phyloP scores from a whole-genome alignment of 129 eudicot species.

The Sambucus nigra region DNA sequence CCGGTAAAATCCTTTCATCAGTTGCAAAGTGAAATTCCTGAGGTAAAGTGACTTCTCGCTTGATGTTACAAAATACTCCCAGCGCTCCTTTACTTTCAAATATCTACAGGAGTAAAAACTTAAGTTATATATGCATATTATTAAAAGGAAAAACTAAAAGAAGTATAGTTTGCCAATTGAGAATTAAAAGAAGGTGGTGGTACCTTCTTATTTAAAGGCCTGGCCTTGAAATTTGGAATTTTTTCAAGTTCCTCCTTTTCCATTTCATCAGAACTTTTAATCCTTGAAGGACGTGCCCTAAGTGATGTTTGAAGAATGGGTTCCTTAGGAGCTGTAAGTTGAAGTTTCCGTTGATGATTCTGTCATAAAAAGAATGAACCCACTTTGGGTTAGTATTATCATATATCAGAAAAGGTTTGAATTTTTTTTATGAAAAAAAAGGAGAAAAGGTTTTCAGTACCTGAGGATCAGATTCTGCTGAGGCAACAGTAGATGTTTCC shows the following conservation, averaged over 20 bases:
- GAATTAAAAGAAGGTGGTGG: neutral
- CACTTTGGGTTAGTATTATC: neutral
- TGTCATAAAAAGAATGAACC: conserved; percentile 16
- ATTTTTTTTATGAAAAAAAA: neutral
- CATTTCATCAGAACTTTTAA: conserved; percentile 62
- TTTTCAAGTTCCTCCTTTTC: conserved; percentile 82
- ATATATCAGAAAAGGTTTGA: neutral
- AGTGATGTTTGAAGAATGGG: conserved; percentile 67
- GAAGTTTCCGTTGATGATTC: conserved; percentile 61
- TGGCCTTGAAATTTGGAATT: conserved; percentile 84
- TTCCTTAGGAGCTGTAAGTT: conserved; percentile 67
- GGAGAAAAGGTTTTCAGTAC: conserved; percentile 6
- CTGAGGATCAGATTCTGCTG: conserved; percentile 52
- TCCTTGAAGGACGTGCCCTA: conserved; percentile 73
- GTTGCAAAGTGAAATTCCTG: conserved; percentile 80
- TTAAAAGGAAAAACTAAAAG: neutral
- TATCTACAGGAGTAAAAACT: conserved; percentile 34
- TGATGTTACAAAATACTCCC: conserved; percentile 74
- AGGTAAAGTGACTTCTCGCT: conserved; percentile 74
- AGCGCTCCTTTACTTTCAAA: conserved; percentile 86
- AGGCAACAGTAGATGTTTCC: conserved; percentile 64
- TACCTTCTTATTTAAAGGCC: conserved; percentile 93
- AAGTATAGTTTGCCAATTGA: neutral
- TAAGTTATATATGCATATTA: neutral
- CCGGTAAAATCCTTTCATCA: conserved; percentile 76